Conservation (phyloP, 139 green algal species). For the Tetratostichococcus sp. region DNA sequence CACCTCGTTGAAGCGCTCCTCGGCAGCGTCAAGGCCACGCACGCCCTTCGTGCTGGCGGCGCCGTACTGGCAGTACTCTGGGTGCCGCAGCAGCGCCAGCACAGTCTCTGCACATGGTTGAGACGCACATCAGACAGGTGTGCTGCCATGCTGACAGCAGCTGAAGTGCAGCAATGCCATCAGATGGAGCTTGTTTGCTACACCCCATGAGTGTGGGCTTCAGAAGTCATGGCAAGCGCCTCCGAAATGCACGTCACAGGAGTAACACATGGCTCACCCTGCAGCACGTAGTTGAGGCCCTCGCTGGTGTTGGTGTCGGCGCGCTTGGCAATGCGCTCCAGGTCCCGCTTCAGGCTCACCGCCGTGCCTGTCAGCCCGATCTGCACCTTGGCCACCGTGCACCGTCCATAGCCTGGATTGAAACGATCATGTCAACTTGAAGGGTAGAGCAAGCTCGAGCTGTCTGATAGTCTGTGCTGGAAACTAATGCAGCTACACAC, state of each 20-base stretch:
- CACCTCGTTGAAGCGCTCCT: conserved; percentile 67
- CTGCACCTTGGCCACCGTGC: conserved; percentile 59
- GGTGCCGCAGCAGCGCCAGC: conserved; percentile 84
- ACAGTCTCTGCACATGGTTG: conserved; percentile 68
- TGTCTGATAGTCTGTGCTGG: too few relatives aligned
- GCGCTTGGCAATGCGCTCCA: conserved; percentile 76
- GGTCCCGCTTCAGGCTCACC: conserved; percentile 73
- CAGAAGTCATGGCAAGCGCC: too few relatives aligned
- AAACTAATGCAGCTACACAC: not conserved
- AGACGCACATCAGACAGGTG: too few relatives aligned
- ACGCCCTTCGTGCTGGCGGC: conserved; percentile 17
- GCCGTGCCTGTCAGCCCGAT: conserved; percentile 89
- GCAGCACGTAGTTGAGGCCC: conserved; percentile 77
- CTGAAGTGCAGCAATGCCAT: not conserved
- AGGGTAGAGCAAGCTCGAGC: too few relatives aligned
- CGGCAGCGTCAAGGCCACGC: conserved; percentile 44
- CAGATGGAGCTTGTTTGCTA: too few relatives aligned
- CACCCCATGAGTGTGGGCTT: too few relatives aligned
- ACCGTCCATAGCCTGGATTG: conserved; percentile 18
- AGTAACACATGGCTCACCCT: too few relatives aligned
- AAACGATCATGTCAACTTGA: too few relatives aligned
- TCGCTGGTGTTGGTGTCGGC: conserved; percentile 80
- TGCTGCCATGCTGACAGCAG: too few relatives aligned
- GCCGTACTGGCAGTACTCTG: conserved; percentile 83
- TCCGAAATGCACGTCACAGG: too few relatives aligned